These are phyloP conservation scores for Phytomonas francai DNA, from an alignment of 208 protist species.

Conservation along the genomic window DNA sequence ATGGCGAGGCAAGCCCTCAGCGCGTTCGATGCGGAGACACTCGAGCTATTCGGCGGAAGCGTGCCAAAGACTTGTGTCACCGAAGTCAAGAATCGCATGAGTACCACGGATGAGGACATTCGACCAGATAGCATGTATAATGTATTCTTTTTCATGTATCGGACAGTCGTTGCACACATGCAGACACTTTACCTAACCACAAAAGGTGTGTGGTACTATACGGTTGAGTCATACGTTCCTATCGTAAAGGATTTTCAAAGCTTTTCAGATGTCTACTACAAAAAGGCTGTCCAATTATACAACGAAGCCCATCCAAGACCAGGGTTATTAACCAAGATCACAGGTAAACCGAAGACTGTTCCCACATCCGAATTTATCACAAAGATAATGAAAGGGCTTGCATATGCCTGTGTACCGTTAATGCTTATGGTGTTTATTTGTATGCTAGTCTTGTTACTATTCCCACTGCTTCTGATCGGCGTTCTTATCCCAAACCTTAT, in stretches of 20 bases:
- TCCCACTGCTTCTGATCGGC: constrained; percentile 27
- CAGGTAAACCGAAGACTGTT: constrained; percentile 8
- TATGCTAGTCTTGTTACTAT: constrained; percentile 21
- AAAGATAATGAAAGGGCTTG: constrained; percentile 13
- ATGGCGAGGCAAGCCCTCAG: constrained; percentile 12
- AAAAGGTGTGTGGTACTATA: constrained; percentile 22
- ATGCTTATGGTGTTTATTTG: constrained; percentile 15
- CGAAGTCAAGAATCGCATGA: constrained; percentile 18
- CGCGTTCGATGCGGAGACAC: constrained; percentile 19
- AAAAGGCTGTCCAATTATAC: constrained; percentile 16
- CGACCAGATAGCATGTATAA: constrained; percentile 16
- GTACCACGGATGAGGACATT: constrained; percentile 1
- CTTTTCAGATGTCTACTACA: constrained; percentile 10
- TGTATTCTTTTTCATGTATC: constrained; percentile 17
- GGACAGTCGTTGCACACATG: constrained; percentile 17
- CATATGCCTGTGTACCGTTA: constrained; percentile 28
- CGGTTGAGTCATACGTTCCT: constrained; percentile 19
- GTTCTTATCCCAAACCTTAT: constrained; percentile 32
- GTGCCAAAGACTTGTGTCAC: constrained; percentile 38
- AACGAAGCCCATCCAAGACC: constrained; percentile 12
- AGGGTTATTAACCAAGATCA: constrained; percentile 4
- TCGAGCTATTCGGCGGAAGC: constrained; percentile 22
- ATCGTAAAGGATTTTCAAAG: constrained; percentile 2
- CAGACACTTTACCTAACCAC: constrained; percentile 15
- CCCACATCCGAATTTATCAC: constrained; percentile 14